Conservation (phyloP, 1,284 basidiomycete species). For the Leccinum idahoense region DNA sequence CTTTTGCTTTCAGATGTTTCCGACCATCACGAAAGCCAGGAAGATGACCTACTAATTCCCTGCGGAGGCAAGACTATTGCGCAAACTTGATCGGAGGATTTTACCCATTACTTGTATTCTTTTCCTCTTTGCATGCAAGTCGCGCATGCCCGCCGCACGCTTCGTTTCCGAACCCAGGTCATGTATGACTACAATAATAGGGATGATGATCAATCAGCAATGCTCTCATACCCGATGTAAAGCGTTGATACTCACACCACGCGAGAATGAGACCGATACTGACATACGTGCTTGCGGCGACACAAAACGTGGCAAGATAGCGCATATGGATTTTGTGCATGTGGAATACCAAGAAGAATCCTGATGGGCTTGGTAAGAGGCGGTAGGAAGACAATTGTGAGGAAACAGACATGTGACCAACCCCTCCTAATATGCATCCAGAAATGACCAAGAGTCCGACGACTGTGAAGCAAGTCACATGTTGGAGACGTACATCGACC, state of each 20-base stretch:
- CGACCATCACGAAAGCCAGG: neutral
- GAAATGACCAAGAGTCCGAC: slow-evolving; percentile 58
- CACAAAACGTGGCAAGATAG: slow-evolving; percentile 68
- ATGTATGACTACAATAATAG: slow-evolving; percentile 47
- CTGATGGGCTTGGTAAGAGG: slow-evolving; percentile 13
- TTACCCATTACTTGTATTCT: too few species aligned
- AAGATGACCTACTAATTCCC: too few species aligned
- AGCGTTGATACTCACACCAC: slow-evolving; percentile 53
- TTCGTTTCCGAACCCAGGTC: slow-evolving; percentile 77
- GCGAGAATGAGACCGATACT: slow-evolving; percentile 63
- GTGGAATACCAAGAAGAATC: slow-evolving; percentile 17
- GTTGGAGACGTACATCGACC: neutral
- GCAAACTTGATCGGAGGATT: too few species aligned
- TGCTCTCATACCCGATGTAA: too few species aligned
- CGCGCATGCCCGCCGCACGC: slow-evolving; percentile 61
- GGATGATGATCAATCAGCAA: neutral
- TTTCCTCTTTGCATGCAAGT: too few species aligned
- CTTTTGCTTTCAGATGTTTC: slow-evolving; percentile 5
- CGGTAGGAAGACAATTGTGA: neutral
- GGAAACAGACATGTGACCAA: slow-evolving; percentile 48
- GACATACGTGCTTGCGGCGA: slow-evolving; percentile 65
- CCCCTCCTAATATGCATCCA: slow-evolving; percentile 47
- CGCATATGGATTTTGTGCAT: slow-evolving; percentile 44
- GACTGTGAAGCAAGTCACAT: slow-evolving; percentile 27
- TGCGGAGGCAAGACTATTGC: too few species aligned